Conservation (phyloP, 257 asterid species). For the Solanum acaule region DNA sequence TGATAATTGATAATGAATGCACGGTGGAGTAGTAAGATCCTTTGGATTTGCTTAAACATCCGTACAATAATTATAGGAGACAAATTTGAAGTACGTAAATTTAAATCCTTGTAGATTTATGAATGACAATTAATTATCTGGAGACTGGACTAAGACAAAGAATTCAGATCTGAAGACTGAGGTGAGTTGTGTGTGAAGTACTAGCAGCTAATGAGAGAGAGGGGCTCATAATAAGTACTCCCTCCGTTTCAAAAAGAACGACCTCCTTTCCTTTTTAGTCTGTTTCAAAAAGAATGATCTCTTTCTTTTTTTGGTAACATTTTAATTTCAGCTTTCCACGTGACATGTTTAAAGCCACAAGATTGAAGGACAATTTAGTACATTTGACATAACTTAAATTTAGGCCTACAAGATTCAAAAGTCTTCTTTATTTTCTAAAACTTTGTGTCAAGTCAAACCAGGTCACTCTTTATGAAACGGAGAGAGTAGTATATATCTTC, state of each 20-base stretch:
- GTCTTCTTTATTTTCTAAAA: too few species aligned
- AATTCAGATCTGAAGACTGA: neutral
- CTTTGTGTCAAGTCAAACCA: too few species aligned
- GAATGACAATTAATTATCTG: neutral
- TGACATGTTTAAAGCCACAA: too few species aligned
- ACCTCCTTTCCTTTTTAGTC: too few species aligned
- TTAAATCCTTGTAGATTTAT: neutral
- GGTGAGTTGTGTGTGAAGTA: neutral
- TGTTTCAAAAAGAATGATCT: too few species aligned
- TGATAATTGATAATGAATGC: neutral
- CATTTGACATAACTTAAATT: too few species aligned
- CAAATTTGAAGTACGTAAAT: neutral
- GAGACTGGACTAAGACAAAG: neutral
- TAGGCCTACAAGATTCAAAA: too few species aligned
- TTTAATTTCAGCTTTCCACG: too few species aligned
- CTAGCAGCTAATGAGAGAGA: neutral
- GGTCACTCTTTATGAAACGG: too few species aligned
- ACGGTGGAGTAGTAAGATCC: neutral
- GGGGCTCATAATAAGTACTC: neutral
- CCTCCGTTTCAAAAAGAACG: too few species aligned
- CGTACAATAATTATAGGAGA: neutral
- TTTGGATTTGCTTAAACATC: neutral
- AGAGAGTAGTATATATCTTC: neutral
- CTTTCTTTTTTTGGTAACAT: too few species aligned
- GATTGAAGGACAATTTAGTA: too few species aligned